These are phyloP conservation scores for Auriscalpium microsporum DNA, from an alignment of 768 basidiomycete genomes.

Conservation along the genomic window DNA sequence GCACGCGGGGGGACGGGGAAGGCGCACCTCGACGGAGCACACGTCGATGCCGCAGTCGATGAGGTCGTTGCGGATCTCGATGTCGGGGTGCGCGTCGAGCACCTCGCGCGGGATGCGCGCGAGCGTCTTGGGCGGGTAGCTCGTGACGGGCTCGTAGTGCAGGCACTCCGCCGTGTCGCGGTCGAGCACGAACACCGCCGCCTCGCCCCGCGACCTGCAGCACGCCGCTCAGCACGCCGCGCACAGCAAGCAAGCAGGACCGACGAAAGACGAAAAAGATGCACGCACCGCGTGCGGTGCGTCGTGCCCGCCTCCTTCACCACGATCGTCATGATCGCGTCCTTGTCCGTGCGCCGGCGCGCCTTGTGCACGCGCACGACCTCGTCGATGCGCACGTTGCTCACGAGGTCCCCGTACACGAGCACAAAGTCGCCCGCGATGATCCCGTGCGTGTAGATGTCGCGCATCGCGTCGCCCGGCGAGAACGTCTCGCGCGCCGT, in stretches of 20 bases:
- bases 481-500: slow-evolving; percentile 83
- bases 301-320: slow-evolving; percentile 67
- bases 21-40: slow-evolving; percentile 79
- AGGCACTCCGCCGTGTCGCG: slow-evolving; percentile 70
- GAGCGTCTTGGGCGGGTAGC: slow-evolving; percentile 54
- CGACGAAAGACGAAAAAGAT: too few species aligned
- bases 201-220: slow-evolving; percentile 64
- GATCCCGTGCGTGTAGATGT: slow-evolving; percentile 86
- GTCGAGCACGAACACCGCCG: slow-evolving; percentile 73
- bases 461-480: slow-evolving; percentile 86
- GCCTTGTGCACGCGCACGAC: slow-evolving; percentile 86
- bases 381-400: slow-evolving; percentile 85
- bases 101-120: slow-evolving; percentile 74
- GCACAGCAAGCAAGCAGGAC: too few species aligned
- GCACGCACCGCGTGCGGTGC: slow-evolving; percentile 72
- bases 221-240: too few species aligned
- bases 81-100: slow-evolving; percentile 60
- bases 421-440: slow-evolving; percentile 89
- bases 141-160: slow-evolving; percentile 73
- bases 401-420: slow-evolving; percentile 86
- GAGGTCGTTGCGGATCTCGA: slow-evolving; percentile 83
- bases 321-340: slow-evolving; percentile 95
- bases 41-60: slow-evolving; percentile 88
- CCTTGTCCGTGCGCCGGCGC: slow-evolving; percentile 76
- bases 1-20: slow-evolving; percentile 8